Conservation (phyloP, 78 protist genomes). For the Dictyostelium firmibasis region DNA sequence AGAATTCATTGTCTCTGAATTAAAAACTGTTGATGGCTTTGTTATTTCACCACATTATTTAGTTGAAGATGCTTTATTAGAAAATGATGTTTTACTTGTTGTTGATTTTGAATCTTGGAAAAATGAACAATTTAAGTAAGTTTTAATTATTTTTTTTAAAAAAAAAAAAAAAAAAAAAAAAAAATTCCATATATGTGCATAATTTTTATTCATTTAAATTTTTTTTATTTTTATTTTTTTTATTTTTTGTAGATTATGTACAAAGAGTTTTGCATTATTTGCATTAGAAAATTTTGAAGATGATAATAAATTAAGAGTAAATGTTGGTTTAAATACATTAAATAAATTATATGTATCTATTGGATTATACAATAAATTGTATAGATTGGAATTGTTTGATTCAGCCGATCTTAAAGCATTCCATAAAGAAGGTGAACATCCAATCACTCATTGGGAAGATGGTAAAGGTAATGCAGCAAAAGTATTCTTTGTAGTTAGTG, state of each 20-base stretch:
- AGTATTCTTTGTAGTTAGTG: slow-evolving; percentile 13
- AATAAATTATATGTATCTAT: slow-evolving; percentile 43
- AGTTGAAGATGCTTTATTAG: slow-evolving; percentile 12
- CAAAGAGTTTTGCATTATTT: not conserved
- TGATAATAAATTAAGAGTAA: not conserved
- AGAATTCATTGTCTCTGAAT: slow-evolving; percentile 45
- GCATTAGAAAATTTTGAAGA: slow-evolving; percentile 13
- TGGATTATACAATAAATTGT: not conserved
- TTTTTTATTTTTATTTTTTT: not conserved
- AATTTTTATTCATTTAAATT: not conserved
- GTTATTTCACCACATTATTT: slow-evolving; percentile 27
- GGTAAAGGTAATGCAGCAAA: not conserved
- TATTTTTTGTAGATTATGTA: slow-evolving; percentile 29
- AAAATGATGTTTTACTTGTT: slow-evolving; percentile 20
- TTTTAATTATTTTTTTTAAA: not conserved
- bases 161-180: not conserved
- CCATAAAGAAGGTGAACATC: slow-evolving; percentile 54
- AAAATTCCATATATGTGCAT: too few species aligned
- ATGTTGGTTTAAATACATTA: slow-evolving; percentile 36
- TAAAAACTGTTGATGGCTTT: slow-evolving; percentile 65
- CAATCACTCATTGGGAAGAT: slow-evolving; percentile 35
- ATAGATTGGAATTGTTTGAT: slow-evolving; percentile 61
- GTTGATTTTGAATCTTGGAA: slow-evolving; percentile 66
- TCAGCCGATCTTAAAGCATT: slow-evolving; percentile 15
- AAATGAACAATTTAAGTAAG: slow-evolving; percentile 64